These are phyloP conservation scores for Pythium apleroticum DNA, from an alignment of 352 stramenopile genomes.

Conservation along the genomic window DNA sequence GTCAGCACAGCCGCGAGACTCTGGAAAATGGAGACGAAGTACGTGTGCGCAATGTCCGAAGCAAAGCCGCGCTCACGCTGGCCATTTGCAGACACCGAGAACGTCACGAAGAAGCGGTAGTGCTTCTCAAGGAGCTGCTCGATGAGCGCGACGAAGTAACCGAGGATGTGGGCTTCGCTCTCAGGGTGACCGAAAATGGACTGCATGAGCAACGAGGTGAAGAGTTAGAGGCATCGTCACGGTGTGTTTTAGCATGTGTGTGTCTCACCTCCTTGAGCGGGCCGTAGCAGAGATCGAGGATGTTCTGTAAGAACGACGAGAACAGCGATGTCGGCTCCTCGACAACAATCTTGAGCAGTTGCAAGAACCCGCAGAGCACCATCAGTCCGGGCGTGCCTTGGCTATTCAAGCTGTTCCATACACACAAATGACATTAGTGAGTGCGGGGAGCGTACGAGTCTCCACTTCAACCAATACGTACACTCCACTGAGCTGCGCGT, in stretches of 20 bases:
- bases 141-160: slow-evolving; percentile 70
- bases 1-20: slow-evolving; percentile 64
- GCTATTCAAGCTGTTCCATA: slow-evolving; percentile 47
- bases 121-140: slow-evolving; percentile 81
- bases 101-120: slow-evolving; percentile 76
- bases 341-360: slow-evolving; percentile 76
- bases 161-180: slow-evolving; percentile 64
- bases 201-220: slow-evolving; percentile 28
- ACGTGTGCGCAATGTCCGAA: slow-evolving; percentile 64
- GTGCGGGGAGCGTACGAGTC: too few species aligned
- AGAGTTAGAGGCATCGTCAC: not conserved
- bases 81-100: slow-evolving; percentile 46
- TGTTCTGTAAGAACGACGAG: slow-evolving; percentile 69
- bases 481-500: slow-evolving; percentile 64
- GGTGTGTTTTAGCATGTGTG: too few species aligned
- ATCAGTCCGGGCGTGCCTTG: slow-evolving; percentile 63
- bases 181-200: slow-evolving; percentile 71
- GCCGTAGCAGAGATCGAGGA: slow-evolving; percentile 76
- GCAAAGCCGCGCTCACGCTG: slow-evolving; percentile 57
- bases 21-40: slow-evolving; percentile 80
- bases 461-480: slow-evolving; percentile 32
- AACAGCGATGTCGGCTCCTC: slow-evolving; percentile 76
- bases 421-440: too few species aligned
- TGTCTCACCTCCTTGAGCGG: slow-evolving; percentile 67
- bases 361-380: slow-evolving; percentile 76